Evolutionary conservation across 2,329 filamentous ascomycete genomes (phyloP).

Genomic region (Diaporthe caulivora): DNA sequence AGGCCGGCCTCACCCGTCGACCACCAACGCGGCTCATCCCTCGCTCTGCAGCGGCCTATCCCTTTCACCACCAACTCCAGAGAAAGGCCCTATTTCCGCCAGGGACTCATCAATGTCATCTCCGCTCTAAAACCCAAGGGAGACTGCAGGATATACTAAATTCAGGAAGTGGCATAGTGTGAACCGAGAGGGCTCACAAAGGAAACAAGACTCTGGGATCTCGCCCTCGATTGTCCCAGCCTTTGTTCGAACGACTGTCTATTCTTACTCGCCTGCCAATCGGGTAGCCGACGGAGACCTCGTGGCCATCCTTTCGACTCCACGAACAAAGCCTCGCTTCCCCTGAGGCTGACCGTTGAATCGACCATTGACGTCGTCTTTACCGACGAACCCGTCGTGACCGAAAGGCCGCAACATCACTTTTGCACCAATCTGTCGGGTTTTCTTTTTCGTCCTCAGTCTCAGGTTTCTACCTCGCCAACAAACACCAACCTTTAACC

Average conservation of each 20-base stretch:
- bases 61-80: conserved; percentile 21
- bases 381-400: conserved; percentile 9
- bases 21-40: conserved; percentile 34
- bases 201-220: conserved; percentile 23
- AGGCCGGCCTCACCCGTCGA: conserved; percentile 28
- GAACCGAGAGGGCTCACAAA: conserved; percentile 12
- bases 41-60: conserved; percentile 27
- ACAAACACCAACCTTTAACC: neutral
- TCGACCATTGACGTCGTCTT: neutral
- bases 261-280: conserved; percentile 13
- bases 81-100: conserved; percentile 19
- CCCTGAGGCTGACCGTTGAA: neutral
- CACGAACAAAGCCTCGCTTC: conserved; percentile 14
- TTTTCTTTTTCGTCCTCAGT: neutral
- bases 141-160: conserved; percentile 31
- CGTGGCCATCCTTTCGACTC: conserved; percentile 20
- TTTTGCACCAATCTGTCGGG: neutral
- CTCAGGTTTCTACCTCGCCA: conserved; percentile 11
- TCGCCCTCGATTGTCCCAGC: conserved; percentile 30
- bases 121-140: conserved; percentile 34
- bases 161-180: conserved; percentile 11
- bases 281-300: conserved; percentile 12
- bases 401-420: neutral
- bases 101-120: conserved; percentile 37
- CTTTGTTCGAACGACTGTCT: conserved; percentile 33